Base-by-base conservation (phyloP, 2,329 filamentous ascomycete genomes). In the Colletotrichum incanum region DNA sequence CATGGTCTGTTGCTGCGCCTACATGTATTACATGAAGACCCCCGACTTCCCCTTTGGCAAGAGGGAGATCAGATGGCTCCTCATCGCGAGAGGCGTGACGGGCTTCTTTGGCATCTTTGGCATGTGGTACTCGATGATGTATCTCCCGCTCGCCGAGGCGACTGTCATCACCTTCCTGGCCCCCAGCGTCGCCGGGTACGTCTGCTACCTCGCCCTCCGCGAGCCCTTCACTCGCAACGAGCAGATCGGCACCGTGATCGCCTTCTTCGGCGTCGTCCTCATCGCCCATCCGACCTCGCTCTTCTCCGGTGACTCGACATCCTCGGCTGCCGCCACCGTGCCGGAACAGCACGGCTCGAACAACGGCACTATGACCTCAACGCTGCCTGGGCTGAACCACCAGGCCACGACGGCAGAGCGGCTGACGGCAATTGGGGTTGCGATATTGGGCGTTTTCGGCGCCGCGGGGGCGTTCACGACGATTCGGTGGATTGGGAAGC, bases 91-190 rank as follows among this genome's bases (percentile, higher is more conserved):
- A 76, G 94, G 93, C 0, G 80, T 93, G 2, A 87, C 87, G 39
- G 95, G 94, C n/a, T 88, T 88, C 78, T 93, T 94, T 79, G 94
- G 94, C 14, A 92, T 97, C 5, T 95, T 92, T 79, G 93, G 93
- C 45, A 89, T 96, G 83, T 97, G 85, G 86, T 87, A 83, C 74
- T 87, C 84, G 14, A 87, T 87, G 69, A 88, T 93, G 78, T 97
- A 97, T 77, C 88, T 98, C 3, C 93, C 94, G 0, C 87, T 98
- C 2, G 93, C 94, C 20, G 95, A 98, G 79, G 94, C 95, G 2
- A 96, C 94, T 0, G 95, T 98, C 43, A 92, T 98, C 65, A 96
- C 94, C 11, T 98, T 98, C 79, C 87, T 98, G 7, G 90, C 93
- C 0, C 95, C 95, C 0, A 92, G 92, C 18, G 86, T 97, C 7